phyloP scores from a whole-genome alignment of 2,329 filamentous ascomycete genomes.

The Exophiala viscosa region DNA sequence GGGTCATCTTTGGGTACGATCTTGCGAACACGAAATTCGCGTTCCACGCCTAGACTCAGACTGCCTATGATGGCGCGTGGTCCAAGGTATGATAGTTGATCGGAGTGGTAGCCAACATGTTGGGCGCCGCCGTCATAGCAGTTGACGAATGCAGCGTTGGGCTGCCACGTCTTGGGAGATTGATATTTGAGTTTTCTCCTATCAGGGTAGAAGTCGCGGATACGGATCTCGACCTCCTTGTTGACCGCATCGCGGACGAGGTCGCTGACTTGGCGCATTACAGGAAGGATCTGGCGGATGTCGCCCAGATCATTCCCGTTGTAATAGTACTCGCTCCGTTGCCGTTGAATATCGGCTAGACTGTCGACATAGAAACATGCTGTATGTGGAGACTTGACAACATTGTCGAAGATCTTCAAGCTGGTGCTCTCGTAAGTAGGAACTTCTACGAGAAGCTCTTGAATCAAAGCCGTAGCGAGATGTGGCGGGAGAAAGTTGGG shows the following conservation, averaged over 20 bases:
- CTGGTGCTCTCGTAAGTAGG: constrained; percentile 65
- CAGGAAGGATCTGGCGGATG: constrained; percentile 70
- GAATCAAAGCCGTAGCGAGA: constrained; percentile 69
- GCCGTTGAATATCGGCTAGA: constrained; percentile 62
- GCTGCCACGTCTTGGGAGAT: constrained; percentile 63
- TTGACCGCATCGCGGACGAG: constrained; percentile 76
- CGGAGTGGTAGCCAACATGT: constrained; percentile 86
- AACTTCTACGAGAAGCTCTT: constrained; percentile 71
- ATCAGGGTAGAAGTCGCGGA: constrained; percentile 62
- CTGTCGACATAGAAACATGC: constrained; percentile 78
- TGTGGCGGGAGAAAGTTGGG: constrained; percentile 78
- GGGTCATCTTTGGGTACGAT: constrained; percentile 61
- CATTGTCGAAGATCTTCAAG: constrained; percentile 84
- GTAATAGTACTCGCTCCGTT: constrained; percentile 79
- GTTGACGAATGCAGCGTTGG: constrained; percentile 92
- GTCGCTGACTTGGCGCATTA: constrained; percentile 65
- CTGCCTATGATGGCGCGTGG: constrained; percentile 86
- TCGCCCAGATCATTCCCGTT: constrained; percentile 74
- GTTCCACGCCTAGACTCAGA: constrained; percentile 82
- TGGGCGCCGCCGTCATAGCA: constrained; percentile 80
- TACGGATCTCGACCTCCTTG: constrained; percentile 67
- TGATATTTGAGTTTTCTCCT: constrained; percentile 75
- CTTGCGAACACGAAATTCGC: constrained; percentile 83
- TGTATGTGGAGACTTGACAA: constrained; percentile 81
- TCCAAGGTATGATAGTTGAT: constrained; percentile 89